Evolutionary conservation across 1,139 yeast species (phyloP), one percentile per base, ranked within the genome.

Genomic region (Taphrina confusa): DNA sequence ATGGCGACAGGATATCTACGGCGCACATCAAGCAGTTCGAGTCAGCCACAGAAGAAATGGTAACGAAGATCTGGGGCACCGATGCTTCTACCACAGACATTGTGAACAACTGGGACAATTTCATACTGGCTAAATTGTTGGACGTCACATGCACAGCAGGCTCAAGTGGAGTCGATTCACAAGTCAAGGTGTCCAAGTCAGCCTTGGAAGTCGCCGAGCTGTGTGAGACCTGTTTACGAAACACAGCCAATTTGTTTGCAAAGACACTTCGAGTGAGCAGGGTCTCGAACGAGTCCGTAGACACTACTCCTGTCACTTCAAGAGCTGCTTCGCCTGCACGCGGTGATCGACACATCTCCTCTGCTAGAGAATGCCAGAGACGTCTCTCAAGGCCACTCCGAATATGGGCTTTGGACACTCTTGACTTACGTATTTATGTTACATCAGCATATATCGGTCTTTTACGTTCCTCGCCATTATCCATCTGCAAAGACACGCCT

Each of bases 61-160:
- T 45, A 34, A 23, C 14, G 2, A 22, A 27, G 6, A 28, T 45
- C 20, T 45, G 50, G 50, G 50, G 50, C 22, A 22, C 12, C 11
- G 4, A 45, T 16, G 36, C 50, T 16, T 45, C 50, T 16, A 45
- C 50, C 34, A 28, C 50, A 25, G 36, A 27, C 6, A 30, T 45
- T 12, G 50, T 45, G 5, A 25, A 30, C 25, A 28, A 45, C 30
- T 45, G 50, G 50, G 50, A 45, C 50, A 27, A 45, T 37, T 45
- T 45, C n/a, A 45, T 45, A 6, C 50, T 45, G 37, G 50, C 37
- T 11, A 20, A 16, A 28, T 16, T 45, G 14, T 37, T 45, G 23
- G 50, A 27, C 42, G 20, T 37, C 20, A 37, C 42, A 6, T 25
- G 42, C 6, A 2, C n/a, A 11, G 42, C 9, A n/a, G n/a, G n/a